These are phyloP conservation scores for Gossypium turneri DNA, from an alignment of 345 rosid genomes.

Conservation along the genomic window DNA sequence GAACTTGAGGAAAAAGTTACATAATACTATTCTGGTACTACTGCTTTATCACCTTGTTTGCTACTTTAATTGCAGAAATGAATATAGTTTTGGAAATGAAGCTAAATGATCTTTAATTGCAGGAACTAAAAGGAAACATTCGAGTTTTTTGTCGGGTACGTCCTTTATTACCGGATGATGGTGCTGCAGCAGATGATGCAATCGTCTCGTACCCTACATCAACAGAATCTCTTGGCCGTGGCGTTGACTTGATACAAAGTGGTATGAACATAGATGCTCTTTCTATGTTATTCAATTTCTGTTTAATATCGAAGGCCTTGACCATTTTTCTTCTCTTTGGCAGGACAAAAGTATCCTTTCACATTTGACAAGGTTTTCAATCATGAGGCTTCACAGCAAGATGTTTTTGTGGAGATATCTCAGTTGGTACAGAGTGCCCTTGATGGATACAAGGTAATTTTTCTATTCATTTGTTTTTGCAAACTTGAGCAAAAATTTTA, in stretches of 20 bases:
- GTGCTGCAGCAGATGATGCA: conserved; percentile 42
- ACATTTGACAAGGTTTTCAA: conserved; percentile 88
- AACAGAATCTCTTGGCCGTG: conserved; percentile 65
- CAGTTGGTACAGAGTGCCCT: conserved; percentile 94
- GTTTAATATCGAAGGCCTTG: neutral
- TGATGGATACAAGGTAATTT: conserved; percentile 86
- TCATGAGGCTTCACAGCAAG: conserved; percentile 81
- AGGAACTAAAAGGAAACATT: conserved; percentile 98
- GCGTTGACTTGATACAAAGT: conserved; percentile 70
- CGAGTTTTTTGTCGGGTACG: conserved; percentile 96
- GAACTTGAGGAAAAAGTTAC: conserved; percentile 67
- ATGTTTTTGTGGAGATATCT: conserved; percentile 86
- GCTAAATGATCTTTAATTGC: conserved; percentile 9
- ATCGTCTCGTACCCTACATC: conserved; percentile 70
- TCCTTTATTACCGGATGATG: conserved; percentile 74
- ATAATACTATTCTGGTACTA: conserved; percentile 79
- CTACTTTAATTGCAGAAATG: no score
- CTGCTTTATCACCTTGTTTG: neutral
- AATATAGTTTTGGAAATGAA: neutral
- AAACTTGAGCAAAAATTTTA: neutral
- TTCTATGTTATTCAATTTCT: neutral
- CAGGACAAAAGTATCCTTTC: conserved; percentile 81
- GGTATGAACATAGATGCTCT: conserved; percentile 35
- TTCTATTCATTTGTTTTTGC: neutral
- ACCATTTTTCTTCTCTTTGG: conserved; percentile 6